Evolutionary conservation across 371 early-diverging fungal species (phyloP).

Genomic region (Lichtheimia hyalospora): DNA sequence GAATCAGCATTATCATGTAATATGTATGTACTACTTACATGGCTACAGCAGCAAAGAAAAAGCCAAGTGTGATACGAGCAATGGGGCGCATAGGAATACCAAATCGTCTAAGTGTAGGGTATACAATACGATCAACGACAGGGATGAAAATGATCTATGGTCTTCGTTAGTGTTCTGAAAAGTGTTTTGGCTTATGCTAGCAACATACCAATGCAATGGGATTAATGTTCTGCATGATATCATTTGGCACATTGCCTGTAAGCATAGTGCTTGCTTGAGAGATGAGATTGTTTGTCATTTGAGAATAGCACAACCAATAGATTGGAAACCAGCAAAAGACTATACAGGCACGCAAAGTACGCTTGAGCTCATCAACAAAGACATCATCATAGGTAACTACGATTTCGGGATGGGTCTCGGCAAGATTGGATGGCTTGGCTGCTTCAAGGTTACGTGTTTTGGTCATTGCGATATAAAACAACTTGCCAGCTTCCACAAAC

Average conservation of each 20-base stretch:
- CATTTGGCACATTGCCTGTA: conserved; percentile 62
- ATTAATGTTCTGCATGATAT: conserved; percentile 64
- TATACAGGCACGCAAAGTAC: conserved; percentile 65
- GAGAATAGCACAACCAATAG: conserved; percentile 79
- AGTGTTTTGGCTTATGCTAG: no score
- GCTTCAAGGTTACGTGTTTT: conserved; percentile 18
- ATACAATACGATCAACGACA: conserved; percentile 65
- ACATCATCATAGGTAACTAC: conserved; percentile 66
- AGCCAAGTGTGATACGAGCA: conserved; percentile 70
- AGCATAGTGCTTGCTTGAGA: conserved; percentile 71
- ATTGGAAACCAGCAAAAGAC: conserved; percentile 77
- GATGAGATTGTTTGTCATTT: conserved; percentile 77
- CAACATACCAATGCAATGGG: conserved; percentile 39
- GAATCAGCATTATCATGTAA: not conserved
- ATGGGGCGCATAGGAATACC: conserved; percentile 67
- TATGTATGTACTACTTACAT: conserved; percentile 36
- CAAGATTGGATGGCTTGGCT: conserved; percentile 42
- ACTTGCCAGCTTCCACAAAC: conserved; percentile 39
- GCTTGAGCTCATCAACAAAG: conserved; percentile 72
- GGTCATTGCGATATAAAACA: conserved; percentile 1
- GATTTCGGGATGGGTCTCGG: conserved; percentile 24
- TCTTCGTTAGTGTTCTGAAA: no score
- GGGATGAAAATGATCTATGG: conserved; percentile 61
- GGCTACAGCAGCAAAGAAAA: conserved; percentile 59
- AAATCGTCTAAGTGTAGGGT: conserved; percentile 61